A percentile compares a stretch with the other conserved stretches of the same genome.
Conservation (phyloP, 306 rosid genomes). For the Quercus ilex region DNA sequence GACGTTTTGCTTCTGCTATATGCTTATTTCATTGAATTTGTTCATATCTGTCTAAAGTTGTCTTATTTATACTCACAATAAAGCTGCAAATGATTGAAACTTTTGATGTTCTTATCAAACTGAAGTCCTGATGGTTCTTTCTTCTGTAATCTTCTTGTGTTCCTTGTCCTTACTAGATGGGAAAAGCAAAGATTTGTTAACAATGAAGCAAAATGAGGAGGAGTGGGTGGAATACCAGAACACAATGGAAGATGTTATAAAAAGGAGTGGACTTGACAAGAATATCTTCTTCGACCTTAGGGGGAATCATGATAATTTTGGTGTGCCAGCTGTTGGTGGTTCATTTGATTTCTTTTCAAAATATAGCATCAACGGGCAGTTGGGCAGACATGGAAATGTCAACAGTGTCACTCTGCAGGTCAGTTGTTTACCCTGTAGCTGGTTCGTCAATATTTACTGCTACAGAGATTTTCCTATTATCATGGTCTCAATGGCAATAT, state of each 20-base stretch:
- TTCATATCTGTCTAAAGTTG: not conserved
- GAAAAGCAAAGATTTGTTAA: slow-evolving; percentile 80
- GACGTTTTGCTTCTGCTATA: not conserved
- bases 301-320: slow-evolving; percentile 92
- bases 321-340: slow-evolving; percentile 69
- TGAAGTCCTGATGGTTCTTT: not conserved
- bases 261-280: slow-evolving; percentile 64
- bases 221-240: slow-evolving; percentile 82
- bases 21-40: not conserved
- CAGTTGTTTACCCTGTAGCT: slow-evolving; percentile 18
- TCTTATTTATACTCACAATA: not conserved
- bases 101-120: not conserved
- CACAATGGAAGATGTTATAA: slow-evolving; percentile 59
- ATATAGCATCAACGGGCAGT: slow-evolving; percentile 73
- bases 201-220: slow-evolving; percentile 83
- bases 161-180: slow-evolving; percentile 52
- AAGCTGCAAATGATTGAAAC: not conserved
- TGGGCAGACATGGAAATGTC: slow-evolving; percentile 58
- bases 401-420: slow-evolving; percentile 84
- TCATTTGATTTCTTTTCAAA: slow-evolving; percentile 79
- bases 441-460: not conserved
- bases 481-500: not conserved
- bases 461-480: not conserved
- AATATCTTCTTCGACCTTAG: slow-evolving; percentile 69
- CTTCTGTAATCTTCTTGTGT: not conserved